Evolutionary conservation across 192 early-diverging fungal genomes (phyloP), one percentile per base, ranked within the genome.

Genomic region (Coemansia nantahalensis): DNA sequence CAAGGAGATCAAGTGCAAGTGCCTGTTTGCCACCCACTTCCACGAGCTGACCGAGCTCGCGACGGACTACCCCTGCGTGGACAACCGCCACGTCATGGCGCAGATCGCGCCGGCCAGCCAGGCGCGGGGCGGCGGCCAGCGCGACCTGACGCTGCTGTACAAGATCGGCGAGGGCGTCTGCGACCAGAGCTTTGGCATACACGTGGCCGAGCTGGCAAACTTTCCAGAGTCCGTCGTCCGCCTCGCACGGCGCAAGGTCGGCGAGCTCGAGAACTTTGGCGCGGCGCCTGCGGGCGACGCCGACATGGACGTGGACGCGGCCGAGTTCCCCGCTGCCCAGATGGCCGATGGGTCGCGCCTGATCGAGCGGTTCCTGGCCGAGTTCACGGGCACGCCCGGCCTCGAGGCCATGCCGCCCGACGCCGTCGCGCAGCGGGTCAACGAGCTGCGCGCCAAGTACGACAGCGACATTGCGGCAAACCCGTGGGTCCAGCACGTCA

Each of bases 161-260:
- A 91, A 89, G 63, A 90, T 99, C 8, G 79, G 62, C 16, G 31
- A 62, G 36, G 60, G 95, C 18, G 83, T 90, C 0, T 94, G 93
- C 59, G 94, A 97, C 65, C 90, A 98, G 63, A 93, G 90, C 53
- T 98, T 97, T 80, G 96, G 96, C 38, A 98, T 98, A 48, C 94
- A 98, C 63, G 96, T 98, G 17, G 96, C 96, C 0, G 89, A 94
- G 59, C 56, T 98, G 54, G 94, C 94, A 4, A 84, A 87, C 50
- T 97, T 98, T 49, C 94, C 96, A 1, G 78, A 83, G 9, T 73
- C 81, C 1, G 88, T 95, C 12, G 85, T 98, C 3, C 58, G 81
- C 36, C 71, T 97, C 35, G 90, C 94, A 16, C 91, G 87, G 56
- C 70, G 84, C 10, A 97, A 95, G 65, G 91, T 86, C 9, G 80